Percentiles rank a stretch among this genome's conserved stretches.
phyloP scores from a whole-genome alignment of 306 rosid genomes.

The Cyamopsis tetragonoloba region DNA sequence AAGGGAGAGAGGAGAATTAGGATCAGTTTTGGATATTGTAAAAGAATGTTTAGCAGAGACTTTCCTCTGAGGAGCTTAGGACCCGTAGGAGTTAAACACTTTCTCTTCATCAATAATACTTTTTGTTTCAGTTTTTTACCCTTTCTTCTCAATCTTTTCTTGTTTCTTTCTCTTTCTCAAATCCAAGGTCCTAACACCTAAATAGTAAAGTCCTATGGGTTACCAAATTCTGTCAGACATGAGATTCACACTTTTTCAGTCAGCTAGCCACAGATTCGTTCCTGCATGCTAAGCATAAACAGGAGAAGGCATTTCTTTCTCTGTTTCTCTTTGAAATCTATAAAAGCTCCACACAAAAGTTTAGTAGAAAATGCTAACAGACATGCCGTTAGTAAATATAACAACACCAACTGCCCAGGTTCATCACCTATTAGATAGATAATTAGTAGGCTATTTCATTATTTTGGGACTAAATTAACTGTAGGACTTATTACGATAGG shows the following conservation, averaged over 20 bases:
- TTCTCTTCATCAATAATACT: too few relatives aligned
- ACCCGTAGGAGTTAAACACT: too few relatives aligned
- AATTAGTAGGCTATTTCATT: neutral
- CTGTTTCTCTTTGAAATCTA: neutral
- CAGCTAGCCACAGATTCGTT: neutral
- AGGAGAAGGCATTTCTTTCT: neutral
- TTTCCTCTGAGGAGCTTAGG: too few relatives aligned
- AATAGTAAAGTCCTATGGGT: too few relatives aligned
- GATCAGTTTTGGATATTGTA: too few relatives aligned
- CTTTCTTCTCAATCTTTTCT: too few relatives aligned
- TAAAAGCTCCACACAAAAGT: neutral
- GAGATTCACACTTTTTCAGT: neutral
- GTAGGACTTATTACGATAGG: neutral
- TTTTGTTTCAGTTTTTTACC: too few relatives aligned
- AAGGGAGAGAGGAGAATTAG: too few relatives aligned
- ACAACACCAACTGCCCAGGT: neutral
- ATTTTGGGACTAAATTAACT: neutral
- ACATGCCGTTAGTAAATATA: too few relatives aligned
- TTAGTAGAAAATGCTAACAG: neutral
- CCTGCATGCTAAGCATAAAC: neutral
- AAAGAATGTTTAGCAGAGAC: too few relatives aligned
- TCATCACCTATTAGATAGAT: neutral
- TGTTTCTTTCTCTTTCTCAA: too few relatives aligned
- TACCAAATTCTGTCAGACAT: neutral
- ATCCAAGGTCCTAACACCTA: too few relatives aligned